These are phyloP conservation scores for Parathielavia appendiculata DNA, from an alignment of 495 filamentous ascomycete genomes.

Conservation along the genomic window DNA sequence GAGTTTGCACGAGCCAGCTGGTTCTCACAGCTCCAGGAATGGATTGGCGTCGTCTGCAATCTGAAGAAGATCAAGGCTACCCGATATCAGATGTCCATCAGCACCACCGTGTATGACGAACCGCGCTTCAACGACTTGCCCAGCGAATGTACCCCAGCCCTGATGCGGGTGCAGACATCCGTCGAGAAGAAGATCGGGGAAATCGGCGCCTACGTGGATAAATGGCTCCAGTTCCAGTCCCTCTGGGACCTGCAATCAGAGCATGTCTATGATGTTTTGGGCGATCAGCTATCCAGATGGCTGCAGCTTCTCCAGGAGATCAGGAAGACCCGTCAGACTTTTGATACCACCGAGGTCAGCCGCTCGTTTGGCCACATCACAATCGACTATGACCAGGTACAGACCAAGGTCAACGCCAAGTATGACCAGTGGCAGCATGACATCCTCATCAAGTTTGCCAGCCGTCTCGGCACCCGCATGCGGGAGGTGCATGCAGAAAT, in stretches of 20 bases:
- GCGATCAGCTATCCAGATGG: constrained; percentile 90
- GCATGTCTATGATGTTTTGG: constrained; percentile 83
- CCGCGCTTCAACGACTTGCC: constrained; percentile 84
- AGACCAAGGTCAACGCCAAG: constrained; percentile 94
- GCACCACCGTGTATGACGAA: constrained; percentile 58
- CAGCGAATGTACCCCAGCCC: constrained; percentile 65
- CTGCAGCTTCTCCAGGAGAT: constrained; percentile 93
- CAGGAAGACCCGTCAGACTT: constrained; percentile 83
- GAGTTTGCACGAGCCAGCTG: constrained; percentile 90
- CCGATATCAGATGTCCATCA: constrained; percentile 81
- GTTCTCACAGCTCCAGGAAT: constrained; percentile 86
- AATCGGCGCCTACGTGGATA: constrained; percentile 80
- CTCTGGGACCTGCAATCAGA: constrained; percentile 96
- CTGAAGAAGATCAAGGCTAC: constrained; percentile 89
- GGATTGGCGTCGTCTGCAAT: constrained; percentile 88
- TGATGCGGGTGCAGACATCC: constrained; percentile 70
- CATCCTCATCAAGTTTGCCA: constrained; percentile 85
- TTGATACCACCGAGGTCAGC: constrained; percentile 90
- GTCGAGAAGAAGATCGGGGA: constrained; percentile 73
- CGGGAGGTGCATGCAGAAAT: constrained; percentile 83
- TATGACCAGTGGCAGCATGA: constrained; percentile 99
- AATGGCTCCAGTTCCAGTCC: constrained; percentile 98
- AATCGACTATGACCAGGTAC: constrained; percentile 96
- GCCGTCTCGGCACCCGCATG: constrained; percentile 82
- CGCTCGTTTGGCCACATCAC: constrained; percentile 86